Evolutionary conservation across 2,329 filamentous ascomycete species (phyloP), one percentile per base, ranked within the genome.

Genomic region (Parascedosporium putredinis): DNA sequence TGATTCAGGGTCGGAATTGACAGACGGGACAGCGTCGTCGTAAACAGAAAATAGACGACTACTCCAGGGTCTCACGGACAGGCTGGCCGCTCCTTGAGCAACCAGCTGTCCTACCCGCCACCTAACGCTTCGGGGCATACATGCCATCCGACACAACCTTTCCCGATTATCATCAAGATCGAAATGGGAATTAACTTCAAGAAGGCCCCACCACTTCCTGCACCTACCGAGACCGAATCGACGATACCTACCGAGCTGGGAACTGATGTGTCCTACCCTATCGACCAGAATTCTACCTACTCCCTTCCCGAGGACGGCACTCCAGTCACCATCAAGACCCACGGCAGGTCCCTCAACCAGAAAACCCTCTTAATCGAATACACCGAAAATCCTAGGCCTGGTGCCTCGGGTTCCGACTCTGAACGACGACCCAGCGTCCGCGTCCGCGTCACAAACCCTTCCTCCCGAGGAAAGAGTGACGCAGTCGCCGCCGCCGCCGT

Each of bases 281-380:
- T 78, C 57, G 78, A 83, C 65, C 77, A 79, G 65, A 85, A 78
- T 59, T 88, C 86, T 3, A 82, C 83, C 49, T 90, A 86, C 67
- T 88, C 84, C 33, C 77, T 93, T 47, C 87, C 86, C 51, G 86
- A 89, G 61, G 87, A 93, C 79, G 88, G 87, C 63, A 91, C 86
- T 49, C 89, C 90, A 38, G 83, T 98, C 60, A 97, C 88, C 53
- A 94, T 98, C 64, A 83, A 84, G 62, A 95, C 91, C 42, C 79
- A 78, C 53, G 18, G 34, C 25, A 50, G 29, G 29, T 75, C 78
- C 59, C 75, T 79, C 62, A 71, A 68, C 55, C 89, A 95, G 70
- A 95, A 90, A 33, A 94, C 88, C 51, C 75, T 96, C 56, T 74
- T 96, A 59, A 96, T 96, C 60, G 90, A 96, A 69, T 95, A 95